These are phyloP conservation scores for Verticillium tricorpus DNA, from an alignment of 2,329 filamentous ascomycete species.

Conservation along the genomic window DNA sequence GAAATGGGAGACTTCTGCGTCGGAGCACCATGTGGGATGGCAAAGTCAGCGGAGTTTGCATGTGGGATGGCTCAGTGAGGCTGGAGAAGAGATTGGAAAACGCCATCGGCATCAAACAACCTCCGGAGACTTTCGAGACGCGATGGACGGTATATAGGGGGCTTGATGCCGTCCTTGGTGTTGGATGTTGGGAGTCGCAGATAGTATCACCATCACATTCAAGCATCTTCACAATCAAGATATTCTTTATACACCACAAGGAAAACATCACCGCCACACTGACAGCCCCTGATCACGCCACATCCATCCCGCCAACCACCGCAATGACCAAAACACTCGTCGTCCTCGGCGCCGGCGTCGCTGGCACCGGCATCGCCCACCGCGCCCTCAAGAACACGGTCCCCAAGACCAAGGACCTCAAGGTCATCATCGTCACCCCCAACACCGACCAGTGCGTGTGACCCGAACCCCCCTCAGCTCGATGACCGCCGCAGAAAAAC, in stretches of 20 bases:
- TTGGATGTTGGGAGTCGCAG: neutral
- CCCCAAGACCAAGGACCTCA: constrained; percentile 35
- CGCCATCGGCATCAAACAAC: too few species aligned
- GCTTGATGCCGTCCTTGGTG: neutral
- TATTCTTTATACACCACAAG: neutral
- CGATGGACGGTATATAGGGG: neutral
- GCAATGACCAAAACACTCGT: constrained; percentile 46
- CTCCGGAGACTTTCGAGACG: neutral
- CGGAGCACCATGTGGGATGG: too few species aligned
- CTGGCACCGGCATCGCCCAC: constrained; percentile 46
- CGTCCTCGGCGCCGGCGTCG: constrained; percentile 48
- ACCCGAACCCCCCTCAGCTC: too few species aligned
- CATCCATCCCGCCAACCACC: neutral
- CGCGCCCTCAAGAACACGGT: constrained; percentile 45
- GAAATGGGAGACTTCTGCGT: too few species aligned
- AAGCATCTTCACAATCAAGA: neutral
- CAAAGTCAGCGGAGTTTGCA: too few species aligned
- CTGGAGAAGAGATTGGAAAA: too few species aligned
- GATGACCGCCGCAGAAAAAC: neutral
- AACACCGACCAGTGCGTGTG: constrained; percentile 27
- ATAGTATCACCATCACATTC: neutral
- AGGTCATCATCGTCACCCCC: constrained; percentile 49
- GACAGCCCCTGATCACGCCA: neutral
- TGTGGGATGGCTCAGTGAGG: too few species aligned
- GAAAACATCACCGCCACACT: too few species aligned